Conservation (phyloP, 2,329 filamentous ascomycete genomes). For the Aschersonia sp. region DNA sequence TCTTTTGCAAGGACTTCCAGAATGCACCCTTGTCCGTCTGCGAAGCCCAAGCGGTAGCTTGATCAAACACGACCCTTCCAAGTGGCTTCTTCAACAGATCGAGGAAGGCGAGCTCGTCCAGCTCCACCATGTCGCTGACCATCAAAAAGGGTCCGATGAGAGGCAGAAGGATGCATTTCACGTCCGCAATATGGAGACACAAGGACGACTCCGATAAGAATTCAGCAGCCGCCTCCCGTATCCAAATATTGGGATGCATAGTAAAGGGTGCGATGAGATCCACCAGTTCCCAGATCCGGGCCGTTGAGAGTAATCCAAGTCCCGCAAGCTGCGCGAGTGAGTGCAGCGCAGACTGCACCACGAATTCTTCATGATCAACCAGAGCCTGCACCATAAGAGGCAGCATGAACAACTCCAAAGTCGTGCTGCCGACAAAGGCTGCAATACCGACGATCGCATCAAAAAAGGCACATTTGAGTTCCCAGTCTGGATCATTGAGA, state of each 20-base stretch:
- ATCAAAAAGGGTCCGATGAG: conserved; percentile 73
- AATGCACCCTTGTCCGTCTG: conserved; percentile 73
- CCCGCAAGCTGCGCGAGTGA: conserved; percentile 80
- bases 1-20: conserved; percentile 65
- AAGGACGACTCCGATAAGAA: conserved; percentile 67
- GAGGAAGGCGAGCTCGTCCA: conserved; percentile 61
- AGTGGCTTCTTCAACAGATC: conserved; percentile 75
- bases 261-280: conserved; percentile 74
- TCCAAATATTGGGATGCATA: conserved; percentile 91
- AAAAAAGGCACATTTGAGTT: conserved; percentile 91
- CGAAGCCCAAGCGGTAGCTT: conserved; percentile 72
- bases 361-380: conserved; percentile 84
- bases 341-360: conserved; percentile 79
- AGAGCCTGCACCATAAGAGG: conserved; percentile 92
- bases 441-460: conserved; percentile 90
- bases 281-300: conserved; percentile 76
- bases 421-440: conserved; percentile 76
- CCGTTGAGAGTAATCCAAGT: conserved; percentile 72
- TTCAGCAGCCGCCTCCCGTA: conserved; percentile 75
- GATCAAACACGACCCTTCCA: conserved; percentile 66
- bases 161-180: conserved; percentile 70
- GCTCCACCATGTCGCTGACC: conserved; percentile 46
- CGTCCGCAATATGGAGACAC: conserved; percentile 66
- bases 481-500: conserved; percentile 92
- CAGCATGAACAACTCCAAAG: conserved; percentile 86